phyloP scores from a whole-genome alignment of 495 filamentous ascomycete genomes.

The Elasticomyces elasticus region DNA sequence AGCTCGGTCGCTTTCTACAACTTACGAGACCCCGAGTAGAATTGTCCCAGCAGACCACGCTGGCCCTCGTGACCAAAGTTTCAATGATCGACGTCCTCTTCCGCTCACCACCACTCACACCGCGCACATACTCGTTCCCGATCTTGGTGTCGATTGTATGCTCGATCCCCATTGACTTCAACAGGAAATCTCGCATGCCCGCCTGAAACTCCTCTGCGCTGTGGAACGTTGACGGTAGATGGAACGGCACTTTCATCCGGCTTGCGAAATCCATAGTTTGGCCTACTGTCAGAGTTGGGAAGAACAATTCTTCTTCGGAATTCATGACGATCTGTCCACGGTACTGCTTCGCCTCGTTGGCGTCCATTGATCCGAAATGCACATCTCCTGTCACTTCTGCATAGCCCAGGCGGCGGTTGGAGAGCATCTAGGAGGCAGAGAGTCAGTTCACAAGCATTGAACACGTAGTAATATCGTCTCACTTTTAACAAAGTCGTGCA shows the following conservation, averaged over 20 bases:
- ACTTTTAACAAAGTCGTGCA: conserved; percentile 63
- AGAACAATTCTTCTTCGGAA: conserved; percentile 68
- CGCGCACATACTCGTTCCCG: conserved; percentile 55
- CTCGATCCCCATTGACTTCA: conserved; percentile 71
- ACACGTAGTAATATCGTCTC: conserved; percentile 21
- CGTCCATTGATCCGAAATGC: conserved; percentile 52
- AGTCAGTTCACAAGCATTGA: conserved; percentile 28
- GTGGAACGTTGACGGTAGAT: conserved; percentile 28
- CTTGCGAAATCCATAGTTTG: conserved; percentile 63
- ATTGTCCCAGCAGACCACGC: conserved; percentile 60
- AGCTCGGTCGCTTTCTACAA: neutral
- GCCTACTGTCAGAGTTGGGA: conserved; percentile 50
- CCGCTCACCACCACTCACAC: conserved; percentile 64
- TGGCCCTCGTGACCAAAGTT: conserved; percentile 56
- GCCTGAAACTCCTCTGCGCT: conserved; percentile 47
- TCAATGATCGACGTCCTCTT: conserved; percentile 64
- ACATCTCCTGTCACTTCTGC: conserved; percentile 54
- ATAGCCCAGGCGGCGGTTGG: conserved; percentile 48
- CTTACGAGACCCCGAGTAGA: conserved; percentile 50
- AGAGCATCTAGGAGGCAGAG: conserved; percentile 33
- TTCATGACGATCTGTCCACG: conserved; percentile 46
- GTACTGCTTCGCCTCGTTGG: conserved; percentile 44
- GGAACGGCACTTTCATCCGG: conserved; percentile 52
- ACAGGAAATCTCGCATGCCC: conserved; percentile 58
- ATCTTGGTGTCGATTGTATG: conserved; percentile 59